These are phyloP conservation scores for Fraxinus xanthoxyloides DNA, from an alignment of 305 asterid genomes.

Conservation along the genomic window DNA sequence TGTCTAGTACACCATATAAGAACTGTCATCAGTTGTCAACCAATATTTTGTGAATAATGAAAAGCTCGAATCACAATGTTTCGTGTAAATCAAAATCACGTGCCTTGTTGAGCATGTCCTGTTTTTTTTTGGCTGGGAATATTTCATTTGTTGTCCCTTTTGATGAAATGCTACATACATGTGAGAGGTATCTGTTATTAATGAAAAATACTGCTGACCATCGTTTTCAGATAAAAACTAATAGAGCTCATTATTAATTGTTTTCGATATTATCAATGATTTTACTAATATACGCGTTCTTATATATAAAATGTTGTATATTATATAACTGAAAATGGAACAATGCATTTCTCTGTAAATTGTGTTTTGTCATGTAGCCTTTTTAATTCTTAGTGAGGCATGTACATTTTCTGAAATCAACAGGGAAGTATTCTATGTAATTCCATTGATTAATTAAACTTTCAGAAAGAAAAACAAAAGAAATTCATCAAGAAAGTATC, in stretches of 20 bases:
- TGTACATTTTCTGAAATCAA: not conserved
- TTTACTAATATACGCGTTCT: not conserved
- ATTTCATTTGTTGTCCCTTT: not conserved
- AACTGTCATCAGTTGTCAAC: not conserved
- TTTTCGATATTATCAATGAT: not conserved
- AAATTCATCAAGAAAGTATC: not conserved
- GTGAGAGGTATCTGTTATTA: not conserved
- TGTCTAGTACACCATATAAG: not conserved
- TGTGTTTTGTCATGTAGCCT: not conserved
- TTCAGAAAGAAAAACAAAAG: not conserved
- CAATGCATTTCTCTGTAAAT: not conserved
- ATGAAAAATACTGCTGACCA: not conserved
- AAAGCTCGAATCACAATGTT: not conserved
- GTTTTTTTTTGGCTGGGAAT: not conserved
- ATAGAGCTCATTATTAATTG: not conserved
- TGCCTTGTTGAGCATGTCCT: not conserved
- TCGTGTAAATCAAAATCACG: not conserved
- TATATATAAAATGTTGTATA: not conserved
- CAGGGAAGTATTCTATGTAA: not conserved
- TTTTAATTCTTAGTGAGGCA: not conserved
- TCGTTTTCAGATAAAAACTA: not conserved
- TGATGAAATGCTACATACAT: not conserved
- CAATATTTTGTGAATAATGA: not conserved
- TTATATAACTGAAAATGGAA: not conserved
- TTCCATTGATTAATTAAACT: not conserved